Base-by-base conservation (phyloP, 352 stramenopile genomes). In the Globisporangium middletonii region DNA sequence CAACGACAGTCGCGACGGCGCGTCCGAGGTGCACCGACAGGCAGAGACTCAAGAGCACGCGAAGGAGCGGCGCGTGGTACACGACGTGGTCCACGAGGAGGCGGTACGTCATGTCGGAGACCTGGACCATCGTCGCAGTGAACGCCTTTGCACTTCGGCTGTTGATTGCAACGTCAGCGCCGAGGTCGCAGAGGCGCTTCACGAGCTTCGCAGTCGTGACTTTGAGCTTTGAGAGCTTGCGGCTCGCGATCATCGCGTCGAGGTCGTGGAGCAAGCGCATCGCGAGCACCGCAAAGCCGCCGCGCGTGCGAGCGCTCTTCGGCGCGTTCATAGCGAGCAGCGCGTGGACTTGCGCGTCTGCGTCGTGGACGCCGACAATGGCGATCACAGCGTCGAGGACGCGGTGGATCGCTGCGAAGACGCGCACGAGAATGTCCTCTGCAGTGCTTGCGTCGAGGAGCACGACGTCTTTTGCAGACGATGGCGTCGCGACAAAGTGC, bases 81-180 rank as follows among this genome's bases (percentile, higher is more conserved):
- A 92, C 75, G 7, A 82, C 74, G 55, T 92, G 80, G 7, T 88
- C 77, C 44, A 79, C 87, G 50, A 92, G 38, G 13, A 86, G 60
- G 28, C 65, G 64, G 46, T 87, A 86, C 4, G 65, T 72, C 26
- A 68, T 23, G 1, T 49, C 61, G 33, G 64, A 79, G 15, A 75
- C 19, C 4, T n/a, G 26, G 43, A 28, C 42, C 23, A 47, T 42
- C 15, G 60, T 33, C 0, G 38, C 13, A 15, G 33, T 35, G 26
- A 55, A 47, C 19, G 18, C 44, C 6, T 13, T 38, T 6, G n/a
- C 16, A 2, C 18, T 45, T 4, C 13, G 6, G 26, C 50, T 58
- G 18, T n/a, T 47, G 30, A 9, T 47, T 16, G 47, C 5, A 26
- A 60, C 30, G 64, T 64, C 35, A 2, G 27, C 46, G 19, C 42